Evolutionary conservation across 768 basidiomycete species (phyloP), one percentile per base, ranked within the genome.

Genomic region (Cyclocybe cylindracea): DNA sequence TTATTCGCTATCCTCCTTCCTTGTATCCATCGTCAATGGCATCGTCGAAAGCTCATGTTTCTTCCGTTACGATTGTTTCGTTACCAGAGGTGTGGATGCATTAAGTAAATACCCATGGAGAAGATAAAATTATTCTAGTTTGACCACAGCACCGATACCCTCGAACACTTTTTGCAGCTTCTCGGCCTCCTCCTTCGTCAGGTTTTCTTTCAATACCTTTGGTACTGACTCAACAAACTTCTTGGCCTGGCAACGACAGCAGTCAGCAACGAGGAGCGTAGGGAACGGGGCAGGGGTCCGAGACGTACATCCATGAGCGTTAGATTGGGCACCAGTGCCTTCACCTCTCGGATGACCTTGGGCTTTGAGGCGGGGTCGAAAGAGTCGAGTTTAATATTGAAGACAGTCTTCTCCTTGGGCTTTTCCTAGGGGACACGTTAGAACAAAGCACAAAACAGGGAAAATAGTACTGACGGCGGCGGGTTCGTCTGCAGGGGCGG

Each of bases 391-490:
- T 85, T 94, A 65, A 98, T 89, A 61, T 87, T 95, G 76, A 99
- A 99, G 33, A 95, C 80, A 13, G 94, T 97, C 85, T 98, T 98
- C 77, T 98, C 97, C 75, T 97, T 98, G 44, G 94, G 94, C 66
- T 95, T 97, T 70, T 94, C 93, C 87, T 93, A 56, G 35, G 34
- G 16, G 40, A 44, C 10, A 29, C 32, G 29, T 46, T 24, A 45
- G 36, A 18, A 39, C 8, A 42, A 9, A 13, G 39, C 43, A 41
- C 4, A 48, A 13, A 31, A 3, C 45, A 19, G 2, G 16, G 39
- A 58, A 48, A 24, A 31, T 32, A 44, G 41, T 24, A 70, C 83
- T 51, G 57, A 90, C 91, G 70, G 85, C 85, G 13, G 77, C 77
- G 46, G 85, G 80, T 55, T 84, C 86, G 50, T 88, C 91, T 1